These are phyloP conservation scores for Xylogone sp. DNA, from an alignment of 2,329 filamentous ascomycete species.

Conservation along the genomic window DNA sequence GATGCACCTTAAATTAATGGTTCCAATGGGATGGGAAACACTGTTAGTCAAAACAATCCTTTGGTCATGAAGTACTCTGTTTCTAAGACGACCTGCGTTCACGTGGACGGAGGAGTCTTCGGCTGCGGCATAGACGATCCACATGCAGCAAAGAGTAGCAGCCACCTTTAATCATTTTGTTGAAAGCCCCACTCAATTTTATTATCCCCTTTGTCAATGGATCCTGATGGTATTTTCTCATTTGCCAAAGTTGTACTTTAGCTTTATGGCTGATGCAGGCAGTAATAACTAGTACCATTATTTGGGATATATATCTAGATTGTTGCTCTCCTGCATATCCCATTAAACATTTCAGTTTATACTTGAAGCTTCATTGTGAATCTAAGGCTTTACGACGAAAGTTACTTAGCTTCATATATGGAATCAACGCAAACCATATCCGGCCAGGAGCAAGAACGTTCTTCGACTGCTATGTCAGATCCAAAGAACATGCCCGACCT, in stretches of 20 bases:
- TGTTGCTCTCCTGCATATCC: neutral
- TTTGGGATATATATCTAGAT: neutral
- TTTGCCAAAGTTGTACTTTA: neutral
- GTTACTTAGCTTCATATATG: neutral
- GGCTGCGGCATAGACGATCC: neutral
- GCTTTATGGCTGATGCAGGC: no score
- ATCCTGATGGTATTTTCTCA: neutral
- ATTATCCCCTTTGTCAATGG: neutral
- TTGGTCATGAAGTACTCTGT: no score
- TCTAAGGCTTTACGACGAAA: neutral
- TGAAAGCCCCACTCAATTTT: neutral
- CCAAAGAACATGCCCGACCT: neutral
- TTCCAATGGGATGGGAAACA: no score
- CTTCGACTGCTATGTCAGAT: neutral
- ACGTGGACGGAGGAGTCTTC: neutral
- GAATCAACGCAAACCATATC: neutral
- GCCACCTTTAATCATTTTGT: neutral
- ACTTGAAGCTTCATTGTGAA: neutral
- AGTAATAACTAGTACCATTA: no score
- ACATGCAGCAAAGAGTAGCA: neutral
- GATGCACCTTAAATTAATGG: no score
- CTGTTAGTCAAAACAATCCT: neutral
- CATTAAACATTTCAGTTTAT: neutral
- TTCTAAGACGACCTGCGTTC: neutral
- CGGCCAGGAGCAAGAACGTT: neutral